Evolutionary conservation across 2,329 filamentous ascomycete genomes (phyloP).

Genomic region (Tolypocladium amazonense): DNA sequence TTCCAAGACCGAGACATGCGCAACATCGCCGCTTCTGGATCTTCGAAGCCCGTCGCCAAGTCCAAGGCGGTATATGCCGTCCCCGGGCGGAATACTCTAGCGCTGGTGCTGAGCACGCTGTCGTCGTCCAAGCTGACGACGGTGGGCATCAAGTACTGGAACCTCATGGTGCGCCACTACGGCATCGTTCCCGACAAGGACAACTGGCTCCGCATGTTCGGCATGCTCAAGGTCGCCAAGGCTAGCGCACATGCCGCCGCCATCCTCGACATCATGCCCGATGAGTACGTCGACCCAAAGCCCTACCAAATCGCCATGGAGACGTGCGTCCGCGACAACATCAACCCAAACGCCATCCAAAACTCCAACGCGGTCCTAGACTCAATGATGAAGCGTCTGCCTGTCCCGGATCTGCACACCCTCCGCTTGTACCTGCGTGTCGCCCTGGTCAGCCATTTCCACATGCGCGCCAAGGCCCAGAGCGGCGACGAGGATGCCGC

Average conservation of each 20-base stretch:
- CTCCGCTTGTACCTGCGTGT: constrained; percentile 47
- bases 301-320: constrained; percentile 65
- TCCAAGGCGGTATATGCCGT: constrained; percentile 22
- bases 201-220: constrained; percentile 60
- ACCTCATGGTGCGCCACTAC: constrained; percentile 51
- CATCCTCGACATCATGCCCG: constrained; percentile 46
- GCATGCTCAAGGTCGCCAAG: constrained; percentile 53
- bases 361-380: constrained; percentile 56
- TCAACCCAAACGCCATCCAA: constrained; percentile 58
- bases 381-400: constrained; percentile 38
- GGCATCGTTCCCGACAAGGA: constrained; percentile 59
- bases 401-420: constrained; percentile 36
- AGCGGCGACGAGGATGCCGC: constrained; percentile 20
- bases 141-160: constrained; percentile 69
- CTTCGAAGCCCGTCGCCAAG: constrained; percentile 1
- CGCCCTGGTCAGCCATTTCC: constrained; percentile 35
- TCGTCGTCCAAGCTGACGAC: constrained; percentile 47
- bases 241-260: constrained; percentile 51
- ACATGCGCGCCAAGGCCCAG: constrained; percentile 22
- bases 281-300: constrained; percentile 29
- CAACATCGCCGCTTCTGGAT: constrained; percentile 7
- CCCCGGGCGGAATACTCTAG: constrained; percentile 50
- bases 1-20: constrained; percentile 10
- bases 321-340: constrained; percentile 64
- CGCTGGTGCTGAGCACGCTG: constrained; percentile 57